A percentile compares a stretch with the other conserved stretches of the same genome.
Evolutionary conservation across 148 eudicot genomes (phyloP).

Genomic region (Mesembryanthemum crystallinum): DNA sequence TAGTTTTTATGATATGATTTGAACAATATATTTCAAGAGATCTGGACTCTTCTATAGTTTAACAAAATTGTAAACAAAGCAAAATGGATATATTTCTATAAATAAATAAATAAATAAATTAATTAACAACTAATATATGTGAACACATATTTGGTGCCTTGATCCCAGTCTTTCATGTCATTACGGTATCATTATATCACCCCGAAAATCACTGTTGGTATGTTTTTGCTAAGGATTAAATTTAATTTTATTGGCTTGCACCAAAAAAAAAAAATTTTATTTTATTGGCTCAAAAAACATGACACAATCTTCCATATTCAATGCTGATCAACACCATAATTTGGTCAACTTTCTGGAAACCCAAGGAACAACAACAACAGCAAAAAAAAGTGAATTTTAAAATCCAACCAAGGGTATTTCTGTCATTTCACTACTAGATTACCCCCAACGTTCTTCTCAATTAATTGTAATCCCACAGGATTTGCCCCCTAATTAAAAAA

Average conservation of each 20-base stretch:
- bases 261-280: neutral
- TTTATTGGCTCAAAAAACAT: constrained; percentile 2
- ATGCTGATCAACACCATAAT: constrained; percentile 9
- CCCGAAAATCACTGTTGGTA: no score
- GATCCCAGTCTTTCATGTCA: neutral
- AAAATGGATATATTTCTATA: neutral
- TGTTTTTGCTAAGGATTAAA: no score
- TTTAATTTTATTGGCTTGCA: neutral
- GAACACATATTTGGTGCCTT: neutral
- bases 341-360: constrained; percentile 15
- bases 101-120: neutral
- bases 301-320: constrained; percentile 10
- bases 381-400: no score
- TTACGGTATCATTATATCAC: neutral
- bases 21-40: no score
- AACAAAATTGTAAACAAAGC: no score
- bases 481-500: neutral
- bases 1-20: no score
- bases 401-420: neutral
- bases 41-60: no score
- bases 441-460: constrained; percentile 23
- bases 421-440: neutral
- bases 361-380: neutral
- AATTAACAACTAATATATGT: neutral
- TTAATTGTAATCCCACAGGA: constrained; percentile 14